phyloP scores from a whole-genome alignment of 202 grass and related monocot species.

The Alloteropsis angusta region DNA sequence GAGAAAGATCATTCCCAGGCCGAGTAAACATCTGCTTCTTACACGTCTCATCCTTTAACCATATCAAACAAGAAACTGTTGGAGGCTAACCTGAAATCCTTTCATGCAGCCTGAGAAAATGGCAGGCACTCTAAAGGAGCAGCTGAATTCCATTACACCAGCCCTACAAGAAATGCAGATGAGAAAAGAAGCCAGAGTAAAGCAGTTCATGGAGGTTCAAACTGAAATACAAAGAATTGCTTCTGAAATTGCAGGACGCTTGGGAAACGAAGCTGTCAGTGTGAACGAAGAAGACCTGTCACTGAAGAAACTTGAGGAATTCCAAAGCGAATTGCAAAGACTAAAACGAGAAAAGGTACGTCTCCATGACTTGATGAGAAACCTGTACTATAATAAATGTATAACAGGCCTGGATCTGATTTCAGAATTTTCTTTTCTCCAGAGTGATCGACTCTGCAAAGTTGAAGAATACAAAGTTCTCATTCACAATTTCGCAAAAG shows the following conservation, averaged over 20 bases:
- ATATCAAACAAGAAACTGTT: slow-evolving; percentile 8
- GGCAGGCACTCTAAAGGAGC: slow-evolving; percentile 75
- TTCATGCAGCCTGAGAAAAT: slow-evolving; percentile 78
- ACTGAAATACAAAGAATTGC: slow-evolving; percentile 69
- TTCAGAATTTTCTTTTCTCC: slow-evolving; percentile 22
- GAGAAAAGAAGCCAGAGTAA: slow-evolving; percentile 73
- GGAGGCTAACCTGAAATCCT: slow-evolving; percentile 24
- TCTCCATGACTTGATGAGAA: neutral
- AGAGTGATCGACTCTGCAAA: slow-evolving; percentile 85
- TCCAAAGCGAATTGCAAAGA: slow-evolving; percentile 63
- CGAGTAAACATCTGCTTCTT: slow-evolving; percentile 42
- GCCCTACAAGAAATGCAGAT: slow-evolving; percentile 93
- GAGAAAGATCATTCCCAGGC: slow-evolving; percentile 80
- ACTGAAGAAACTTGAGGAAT: slow-evolving; percentile 81
- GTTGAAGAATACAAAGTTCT: slow-evolving; percentile 71
- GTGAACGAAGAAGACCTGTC: slow-evolving; percentile 85
- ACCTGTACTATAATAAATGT: neutral
- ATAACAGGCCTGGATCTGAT: slow-evolving; percentile 8
- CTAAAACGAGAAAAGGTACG: slow-evolving; percentile 84
- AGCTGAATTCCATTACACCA: slow-evolving; percentile 86
- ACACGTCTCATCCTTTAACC: neutral
- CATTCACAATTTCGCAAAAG: slow-evolving; percentile 54
- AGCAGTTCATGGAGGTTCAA: slow-evolving; percentile 73
- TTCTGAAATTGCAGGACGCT: slow-evolving; percentile 59
- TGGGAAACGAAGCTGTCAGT: slow-evolving; percentile 34